Percentiles rank a stretch among this genome's conserved stretches.
Conservation (phyloP, 2,329 filamentous ascomycete species). For the Teratosphaeria destructans region DNA sequence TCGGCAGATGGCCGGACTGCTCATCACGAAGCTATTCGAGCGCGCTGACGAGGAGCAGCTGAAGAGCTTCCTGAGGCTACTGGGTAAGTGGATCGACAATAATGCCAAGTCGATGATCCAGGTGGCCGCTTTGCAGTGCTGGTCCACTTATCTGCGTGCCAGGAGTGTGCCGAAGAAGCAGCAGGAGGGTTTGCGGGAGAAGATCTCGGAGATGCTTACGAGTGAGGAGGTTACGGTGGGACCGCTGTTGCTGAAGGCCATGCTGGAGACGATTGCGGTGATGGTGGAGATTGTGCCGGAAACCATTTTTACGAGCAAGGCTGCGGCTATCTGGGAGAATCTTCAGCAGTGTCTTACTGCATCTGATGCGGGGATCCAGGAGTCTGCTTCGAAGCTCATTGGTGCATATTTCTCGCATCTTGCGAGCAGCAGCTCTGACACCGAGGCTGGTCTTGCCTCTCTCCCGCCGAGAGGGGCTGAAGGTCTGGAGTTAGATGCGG, state of each 20-base stretch:
- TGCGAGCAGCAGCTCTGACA: constrained; percentile 48
- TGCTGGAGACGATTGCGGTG: constrained; percentile 59
- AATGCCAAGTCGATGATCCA: constrained; percentile 61
- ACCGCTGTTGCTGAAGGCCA: constrained; percentile 64
- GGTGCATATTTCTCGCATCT: constrained; percentile 74
- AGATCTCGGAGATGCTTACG: constrained; percentile 42
- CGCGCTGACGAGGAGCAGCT: constrained; percentile 63
- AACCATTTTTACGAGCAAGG: constrained; percentile 49
- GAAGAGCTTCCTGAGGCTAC: constrained; percentile 57
- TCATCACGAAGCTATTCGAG: constrained; percentile 72
- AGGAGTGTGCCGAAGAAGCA: constrained; percentile 56
- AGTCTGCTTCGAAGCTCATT: constrained; percentile 63
- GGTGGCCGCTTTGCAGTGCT: constrained; percentile 67
- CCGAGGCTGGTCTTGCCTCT: constrained; percentile 38
- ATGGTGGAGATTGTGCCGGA: constrained; percentile 58
- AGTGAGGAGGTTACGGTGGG: constrained; percentile 45
- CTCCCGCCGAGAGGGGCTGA: constrained; percentile 58
- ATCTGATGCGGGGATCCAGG: constrained; percentile 63
- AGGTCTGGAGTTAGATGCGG: constrained; percentile 56
- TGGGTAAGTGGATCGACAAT: constrained; percentile 68
- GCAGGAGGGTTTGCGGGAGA: constrained; percentile 46
- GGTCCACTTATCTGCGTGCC: constrained; percentile 71
- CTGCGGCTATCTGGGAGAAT: constrained; percentile 58
- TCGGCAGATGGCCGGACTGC: constrained; percentile 64
- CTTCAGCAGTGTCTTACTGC: constrained; percentile 56